These are phyloP conservation scores for Mycena haematopus DNA, from an alignment of 768 basidiomycete genomes.

Conservation along the genomic window DNA sequence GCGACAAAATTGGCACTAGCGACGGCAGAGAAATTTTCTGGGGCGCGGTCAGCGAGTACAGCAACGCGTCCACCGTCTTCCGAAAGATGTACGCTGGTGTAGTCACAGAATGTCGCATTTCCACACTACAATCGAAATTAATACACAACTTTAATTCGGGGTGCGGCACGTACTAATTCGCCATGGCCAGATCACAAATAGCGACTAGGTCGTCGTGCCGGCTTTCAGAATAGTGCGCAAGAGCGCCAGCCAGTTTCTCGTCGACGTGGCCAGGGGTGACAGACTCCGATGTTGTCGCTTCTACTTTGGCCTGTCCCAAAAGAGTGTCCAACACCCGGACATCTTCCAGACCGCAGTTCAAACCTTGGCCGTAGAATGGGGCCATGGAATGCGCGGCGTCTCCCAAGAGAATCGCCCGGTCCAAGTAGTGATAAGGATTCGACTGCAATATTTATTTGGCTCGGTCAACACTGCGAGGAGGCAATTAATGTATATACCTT, in stretches of 20 bases:
- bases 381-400: constrained; percentile 99
- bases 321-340: constrained; percentile 86
- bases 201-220: constrained; percentile 90
- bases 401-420: constrained; percentile 86
- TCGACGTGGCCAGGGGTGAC: constrained; percentile 50
- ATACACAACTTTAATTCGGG: constrained; percentile 25
- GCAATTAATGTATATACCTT: constrained; percentile 66
- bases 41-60: constrained; percentile 66
- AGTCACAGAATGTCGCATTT: constrained; percentile 94
- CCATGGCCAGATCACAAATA: constrained; percentile 91
- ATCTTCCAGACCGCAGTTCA: constrained; percentile 98
- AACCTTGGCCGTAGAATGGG: constrained; percentile 96
- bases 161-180: constrained; percentile 84
- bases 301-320: constrained; percentile 73
- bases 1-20: constrained; percentile 53
- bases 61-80: constrained; percentile 78
- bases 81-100: constrained; percentile 80
- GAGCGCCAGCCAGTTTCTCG: constrained; percentile 64
- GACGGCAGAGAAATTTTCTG: constrained; percentile 53
- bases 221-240: constrained; percentile 79
- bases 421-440: constrained; percentile 89
- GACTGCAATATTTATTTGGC: constrained; percentile 51
- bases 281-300: constrained; percentile 46
- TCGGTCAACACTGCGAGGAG: constrained; percentile 32
- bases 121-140: constrained; percentile 60